Conservation (phyloP, 306 rosid species). For the Lithocarpus polystachyus region DNA sequence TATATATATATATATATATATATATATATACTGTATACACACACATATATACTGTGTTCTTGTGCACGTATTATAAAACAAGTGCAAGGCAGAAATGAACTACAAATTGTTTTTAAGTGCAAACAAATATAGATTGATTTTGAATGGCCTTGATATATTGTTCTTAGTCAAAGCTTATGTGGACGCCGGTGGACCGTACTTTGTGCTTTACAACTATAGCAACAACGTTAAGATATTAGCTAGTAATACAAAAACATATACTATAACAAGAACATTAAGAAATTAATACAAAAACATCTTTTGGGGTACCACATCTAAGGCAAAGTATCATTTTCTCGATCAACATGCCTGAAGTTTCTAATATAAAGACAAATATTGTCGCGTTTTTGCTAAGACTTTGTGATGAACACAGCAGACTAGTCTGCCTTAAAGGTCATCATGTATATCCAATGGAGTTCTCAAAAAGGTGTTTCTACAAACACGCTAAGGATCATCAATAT, state of each 20-base stretch:
- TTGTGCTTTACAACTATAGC: constrained; percentile 22
- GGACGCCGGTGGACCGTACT: constrained; percentile 43
- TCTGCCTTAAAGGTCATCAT: constrained; percentile 11
- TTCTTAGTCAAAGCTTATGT: constrained; percentile 27
- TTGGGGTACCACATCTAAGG: background rate
- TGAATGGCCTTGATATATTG: constrained; percentile 6
- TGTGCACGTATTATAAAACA: constrained; percentile 6
- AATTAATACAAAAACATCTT: constrained; percentile 18
- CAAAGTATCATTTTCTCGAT: too few species aligned
- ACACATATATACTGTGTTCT: background rate
- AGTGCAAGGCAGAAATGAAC: constrained; percentile 24
- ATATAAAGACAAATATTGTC: constrained; percentile 11
- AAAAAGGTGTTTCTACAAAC: constrained; percentile 49
- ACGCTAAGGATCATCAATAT: constrained; percentile 19
- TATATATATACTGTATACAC: background rate
- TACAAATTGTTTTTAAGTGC: background rate
- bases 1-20: background rate
- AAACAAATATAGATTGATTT: background rate
- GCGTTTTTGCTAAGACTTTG: constrained; percentile 8
- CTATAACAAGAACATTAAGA: constrained; percentile 22
- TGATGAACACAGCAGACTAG: constrained; percentile 4
- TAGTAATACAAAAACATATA: constrained; percentile 7
- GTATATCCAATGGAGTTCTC: constrained; percentile 4
- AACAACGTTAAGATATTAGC: constrained; percentile 23
- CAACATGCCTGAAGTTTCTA: background rate